Conservation (phyloP, 78 protist species). For the slime mould (Dictyostelium discoideum) region DNA sequence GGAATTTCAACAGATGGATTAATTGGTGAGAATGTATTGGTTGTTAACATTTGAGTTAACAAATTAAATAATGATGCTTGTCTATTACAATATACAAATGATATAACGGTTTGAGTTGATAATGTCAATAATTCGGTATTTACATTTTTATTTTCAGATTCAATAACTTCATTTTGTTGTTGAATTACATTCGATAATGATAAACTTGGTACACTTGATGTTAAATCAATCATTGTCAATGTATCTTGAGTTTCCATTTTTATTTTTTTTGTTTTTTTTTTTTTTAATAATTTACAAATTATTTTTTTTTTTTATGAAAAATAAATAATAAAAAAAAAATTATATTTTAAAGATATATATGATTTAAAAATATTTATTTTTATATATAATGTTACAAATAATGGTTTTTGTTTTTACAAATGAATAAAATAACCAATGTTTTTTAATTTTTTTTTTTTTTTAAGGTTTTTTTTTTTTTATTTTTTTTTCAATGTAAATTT, state of each 20-base stretch:
- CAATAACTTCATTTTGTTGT: neutral
- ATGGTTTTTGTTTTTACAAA: neutral
- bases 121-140: slow-evolving; percentile 18
- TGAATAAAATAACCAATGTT: neutral
- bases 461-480: neutral
- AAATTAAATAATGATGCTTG: slow-evolving; percentile 57
- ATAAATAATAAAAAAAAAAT: neutral
- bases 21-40: slow-evolving; percentile 64
- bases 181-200: neutral
- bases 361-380: no score
- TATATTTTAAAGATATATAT: neutral
- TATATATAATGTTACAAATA: neutral
- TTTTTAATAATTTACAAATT: neutral
- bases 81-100: slow-evolving; percentile 55
- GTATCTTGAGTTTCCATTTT: neutral
- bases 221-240: neutral
- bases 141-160: neutral
- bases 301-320: neutral
- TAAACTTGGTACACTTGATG: neutral
- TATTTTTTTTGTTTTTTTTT: neutral
- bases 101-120: slow-evolving; percentile 54
- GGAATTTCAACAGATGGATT: slow-evolving; percentile 25
- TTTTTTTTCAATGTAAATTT: neutral
- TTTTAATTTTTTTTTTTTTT: neutral
- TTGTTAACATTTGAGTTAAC: slow-evolving; percentile 62